Conservation (phyloP, 2,329 filamentous ascomycete species). For the Fusarium odoratissimum region DNA sequence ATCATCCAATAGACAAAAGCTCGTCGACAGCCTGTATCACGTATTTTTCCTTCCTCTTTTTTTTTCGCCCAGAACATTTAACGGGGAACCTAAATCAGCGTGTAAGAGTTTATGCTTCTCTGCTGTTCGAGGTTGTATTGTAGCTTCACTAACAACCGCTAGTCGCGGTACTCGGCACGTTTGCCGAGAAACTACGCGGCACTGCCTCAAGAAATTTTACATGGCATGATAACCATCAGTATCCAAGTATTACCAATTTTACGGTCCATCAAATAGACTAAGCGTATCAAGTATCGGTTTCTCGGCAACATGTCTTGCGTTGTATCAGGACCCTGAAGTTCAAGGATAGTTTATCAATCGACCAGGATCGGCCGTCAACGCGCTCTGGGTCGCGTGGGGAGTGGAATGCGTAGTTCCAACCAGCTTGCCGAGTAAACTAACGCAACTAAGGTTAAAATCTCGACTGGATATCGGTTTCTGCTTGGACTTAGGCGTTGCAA, state of each 20-base stretch:
- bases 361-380: background rate
- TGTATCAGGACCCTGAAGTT: background rate
- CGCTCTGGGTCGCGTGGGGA: background rate
- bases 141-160: background rate
- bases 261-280: background rate
- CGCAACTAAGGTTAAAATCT: background rate
- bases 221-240: background rate
- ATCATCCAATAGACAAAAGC: no score
- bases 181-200: background rate
- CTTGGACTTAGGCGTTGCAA: no score
- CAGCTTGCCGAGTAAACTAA: background rate
- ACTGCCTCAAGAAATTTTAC: background rate
- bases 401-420: accelerated
- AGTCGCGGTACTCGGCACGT: background rate
- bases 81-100: accelerated
- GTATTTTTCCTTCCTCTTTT: no score
- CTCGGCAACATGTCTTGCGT: background rate
- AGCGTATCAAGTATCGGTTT: background rate
- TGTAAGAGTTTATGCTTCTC: background rate
- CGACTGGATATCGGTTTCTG: background rate
- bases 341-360: background rate
- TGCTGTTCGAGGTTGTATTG: no score
- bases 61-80: no score
- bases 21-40: no score
- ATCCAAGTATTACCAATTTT: background rate